Evolutionary conservation across 805 yeast genomes (phyloP).

Genomic region (Jamesozyma hellenica): DNA sequence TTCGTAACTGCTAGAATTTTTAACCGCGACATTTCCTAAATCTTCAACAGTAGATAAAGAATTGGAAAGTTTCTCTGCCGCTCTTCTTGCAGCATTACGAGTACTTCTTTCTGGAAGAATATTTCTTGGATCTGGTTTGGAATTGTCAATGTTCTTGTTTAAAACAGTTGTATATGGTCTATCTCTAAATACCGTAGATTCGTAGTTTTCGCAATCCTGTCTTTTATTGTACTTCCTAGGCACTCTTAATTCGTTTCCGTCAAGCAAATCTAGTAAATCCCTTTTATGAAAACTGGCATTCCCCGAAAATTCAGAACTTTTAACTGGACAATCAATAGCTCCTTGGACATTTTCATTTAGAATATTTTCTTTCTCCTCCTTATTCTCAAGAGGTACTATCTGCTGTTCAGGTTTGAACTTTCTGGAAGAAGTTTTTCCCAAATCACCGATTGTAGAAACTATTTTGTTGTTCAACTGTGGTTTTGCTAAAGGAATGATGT

Average conservation of each 20-base stretch:
- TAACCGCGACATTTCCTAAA: slow-evolving; percentile 1
- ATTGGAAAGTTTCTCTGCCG: slow-evolving; percentile 21
- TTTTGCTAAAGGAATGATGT: no score
- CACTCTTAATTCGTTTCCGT: slow-evolving; percentile 12
- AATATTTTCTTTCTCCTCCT: not conserved
- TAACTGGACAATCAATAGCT: no score
- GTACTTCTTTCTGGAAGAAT: slow-evolving; percentile 21
- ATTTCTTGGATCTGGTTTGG: slow-evolving; percentile 25
- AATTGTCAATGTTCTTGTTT: slow-evolving; percentile 24
- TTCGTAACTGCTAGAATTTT: not conserved
- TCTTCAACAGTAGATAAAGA: slow-evolving; percentile 1
- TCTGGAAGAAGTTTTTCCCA: no score
- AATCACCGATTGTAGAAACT: no score
- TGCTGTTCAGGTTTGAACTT: no score
- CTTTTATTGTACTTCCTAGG: no score
- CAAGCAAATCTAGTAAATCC: slow-evolving; percentile 21
- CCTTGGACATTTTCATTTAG: no score
- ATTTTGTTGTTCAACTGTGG: no score
- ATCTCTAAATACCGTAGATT: slow-evolving; percentile 5
- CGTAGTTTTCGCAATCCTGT: no score
- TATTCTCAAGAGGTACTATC: not conserved
- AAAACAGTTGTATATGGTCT: slow-evolving; percentile 25
- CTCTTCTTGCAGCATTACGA: slow-evolving; percentile 25
- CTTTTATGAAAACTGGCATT: slow-evolving; percentile 20
- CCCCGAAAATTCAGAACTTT: no score